Conservation (phyloP, 768 basidiomycete species). For the Cystofilobasidium capitatum region DNA sequence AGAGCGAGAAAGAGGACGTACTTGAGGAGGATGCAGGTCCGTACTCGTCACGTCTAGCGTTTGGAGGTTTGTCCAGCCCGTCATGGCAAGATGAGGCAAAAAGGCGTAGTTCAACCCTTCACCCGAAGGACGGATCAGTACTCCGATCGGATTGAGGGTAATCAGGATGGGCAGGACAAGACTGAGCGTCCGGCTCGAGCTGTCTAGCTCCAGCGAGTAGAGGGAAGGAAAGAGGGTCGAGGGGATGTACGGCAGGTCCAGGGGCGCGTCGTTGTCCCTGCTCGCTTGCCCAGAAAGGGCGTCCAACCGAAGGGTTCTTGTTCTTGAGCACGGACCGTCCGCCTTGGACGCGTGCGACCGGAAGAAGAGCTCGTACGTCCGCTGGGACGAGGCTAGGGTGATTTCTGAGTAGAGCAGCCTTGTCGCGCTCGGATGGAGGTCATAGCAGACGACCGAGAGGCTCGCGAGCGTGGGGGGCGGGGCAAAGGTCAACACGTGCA, state of each 20-base stretch:
- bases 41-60: neutral
- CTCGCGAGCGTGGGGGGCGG: neutral
- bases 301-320: neutral
- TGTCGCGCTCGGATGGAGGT: neutral
- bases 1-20: neutral
- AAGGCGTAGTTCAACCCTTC: neutral
- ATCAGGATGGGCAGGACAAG: constrained; percentile 12
- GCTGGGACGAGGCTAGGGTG: neutral
- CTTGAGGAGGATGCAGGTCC: constrained; percentile 11
- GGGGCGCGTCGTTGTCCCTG: neutral
- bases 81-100: neutral
- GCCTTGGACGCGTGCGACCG: neutral
- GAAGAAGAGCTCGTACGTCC: constrained; percentile 5
- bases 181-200: neutral
- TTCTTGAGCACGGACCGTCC: neutral
- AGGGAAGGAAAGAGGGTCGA: neutral
- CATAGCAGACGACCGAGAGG: neutral
- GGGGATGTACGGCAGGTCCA: constrained; percentile 5
- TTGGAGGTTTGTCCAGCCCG: neutral
- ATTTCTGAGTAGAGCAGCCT: neutral
- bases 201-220: neutral
- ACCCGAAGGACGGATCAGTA: neutral
- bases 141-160: neutral
- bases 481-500: no score
- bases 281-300: neutral